Conservation (phyloP, 176 grass and related monocot species). For the Rhynchospora pubera region DNA sequence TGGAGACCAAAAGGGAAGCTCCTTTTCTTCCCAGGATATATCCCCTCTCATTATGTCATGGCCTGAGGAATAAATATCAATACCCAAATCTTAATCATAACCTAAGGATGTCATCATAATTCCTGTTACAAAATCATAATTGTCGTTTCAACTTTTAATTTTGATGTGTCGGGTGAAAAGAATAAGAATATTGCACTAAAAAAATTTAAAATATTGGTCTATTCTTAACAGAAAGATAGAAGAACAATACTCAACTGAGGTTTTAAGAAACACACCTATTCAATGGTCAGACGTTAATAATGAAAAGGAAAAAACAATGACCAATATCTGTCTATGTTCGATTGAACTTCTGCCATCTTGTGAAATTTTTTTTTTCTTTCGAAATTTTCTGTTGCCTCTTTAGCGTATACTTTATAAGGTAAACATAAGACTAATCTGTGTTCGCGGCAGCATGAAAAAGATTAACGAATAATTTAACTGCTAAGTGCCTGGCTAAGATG, state of each 20-base stretch:
- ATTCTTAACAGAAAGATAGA: neutral
- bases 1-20: slow-evolving; percentile 33
- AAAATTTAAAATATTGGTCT: neutral
- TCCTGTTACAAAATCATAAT: slow-evolving; percentile 2
- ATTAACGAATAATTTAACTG: slow-evolving; percentile 5
- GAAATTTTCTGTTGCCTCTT: neutral
- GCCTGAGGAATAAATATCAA: slow-evolving; percentile 25
- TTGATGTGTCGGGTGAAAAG: neutral
- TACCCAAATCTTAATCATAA: slow-evolving; percentile 30
- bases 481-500: neutral
- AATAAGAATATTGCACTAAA: neutral
- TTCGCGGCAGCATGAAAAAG: neutral
- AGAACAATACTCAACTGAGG: neutral
- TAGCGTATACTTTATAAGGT: neutral
- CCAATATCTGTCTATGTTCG: neutral
- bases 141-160: neutral
- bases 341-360: neutral
- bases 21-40: slow-evolving; percentile 26
- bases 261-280: neutral
- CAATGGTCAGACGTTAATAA: neutral
- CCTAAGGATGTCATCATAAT: slow-evolving; percentile 38
- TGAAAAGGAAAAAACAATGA: neutral
- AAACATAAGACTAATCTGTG: too few relatives aligned
- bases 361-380: neutral
- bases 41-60: slow-evolving; percentile 29